Conservation (phyloP, 306 rosid genomes). For the Rubus parviflorus region DNA sequence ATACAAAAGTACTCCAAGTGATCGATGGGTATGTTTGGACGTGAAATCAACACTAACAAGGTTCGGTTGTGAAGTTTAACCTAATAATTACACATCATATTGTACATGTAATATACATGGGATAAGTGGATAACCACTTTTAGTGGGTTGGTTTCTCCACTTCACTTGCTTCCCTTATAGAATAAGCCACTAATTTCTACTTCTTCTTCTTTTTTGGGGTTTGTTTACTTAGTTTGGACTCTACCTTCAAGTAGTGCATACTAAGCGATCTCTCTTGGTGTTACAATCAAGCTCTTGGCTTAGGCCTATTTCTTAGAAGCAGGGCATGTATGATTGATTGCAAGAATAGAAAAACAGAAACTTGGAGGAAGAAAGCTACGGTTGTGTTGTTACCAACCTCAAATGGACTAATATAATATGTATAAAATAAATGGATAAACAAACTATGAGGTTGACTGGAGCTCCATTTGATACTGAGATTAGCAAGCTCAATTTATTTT, state of each 20-base stretch:
- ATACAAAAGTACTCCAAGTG: constrained; percentile 8
- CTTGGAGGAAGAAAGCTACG: constrained; percentile 30
- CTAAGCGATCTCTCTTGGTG: constrained; percentile 46
- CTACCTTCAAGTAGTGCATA: constrained; percentile 54
- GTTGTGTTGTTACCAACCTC: constrained; percentile 10
- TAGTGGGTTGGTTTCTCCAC: constrained; percentile 24
- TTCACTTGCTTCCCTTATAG: constrained; percentile 68
- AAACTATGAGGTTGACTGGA: constrained; percentile 5
- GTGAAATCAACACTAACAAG: constrained; percentile 6
- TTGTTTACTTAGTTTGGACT: constrained; percentile 72
- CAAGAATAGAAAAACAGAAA: constrained; percentile 37
- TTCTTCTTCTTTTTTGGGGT: neutral
- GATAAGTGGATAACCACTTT: constrained; percentile 31
- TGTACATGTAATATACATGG: constrained; percentile 17
- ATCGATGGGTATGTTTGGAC: constrained; percentile 41
- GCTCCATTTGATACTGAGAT: constrained; percentile 2
- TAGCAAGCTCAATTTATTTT: neutral
- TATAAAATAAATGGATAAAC: constrained; percentile 6
- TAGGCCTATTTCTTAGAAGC: constrained; percentile 59
- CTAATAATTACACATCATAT: neutral
- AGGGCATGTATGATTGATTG: constrained; percentile 52
- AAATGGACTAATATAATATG: neutral
- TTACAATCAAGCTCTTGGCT: constrained; percentile 38
- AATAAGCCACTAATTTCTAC: constrained; percentile 41
- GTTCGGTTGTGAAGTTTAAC: constrained; percentile 12